These are phyloP conservation scores for Syzygium oleosum DNA, from an alignment of 345 rosid genomes.

Conservation along the genomic window DNA sequence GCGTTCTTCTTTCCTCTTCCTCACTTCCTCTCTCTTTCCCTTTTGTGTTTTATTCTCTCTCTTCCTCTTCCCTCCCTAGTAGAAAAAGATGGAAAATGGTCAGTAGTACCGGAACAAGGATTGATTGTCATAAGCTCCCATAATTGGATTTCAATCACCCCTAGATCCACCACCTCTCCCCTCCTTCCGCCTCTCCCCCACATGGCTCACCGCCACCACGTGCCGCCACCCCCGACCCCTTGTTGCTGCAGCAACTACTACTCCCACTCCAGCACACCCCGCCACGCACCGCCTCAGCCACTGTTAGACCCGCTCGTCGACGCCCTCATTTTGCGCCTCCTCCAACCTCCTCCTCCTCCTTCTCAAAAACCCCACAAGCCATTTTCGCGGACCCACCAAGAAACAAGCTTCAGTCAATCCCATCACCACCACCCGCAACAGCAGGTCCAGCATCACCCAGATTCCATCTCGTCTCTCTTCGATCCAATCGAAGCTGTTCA, in stretches of 20 bases:
- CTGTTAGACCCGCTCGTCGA: constrained; percentile 43
- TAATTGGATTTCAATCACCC: not conserved
- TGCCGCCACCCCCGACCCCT: constrained; percentile 4
- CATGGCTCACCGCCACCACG: constrained; percentile 36
- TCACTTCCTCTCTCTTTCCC: too few species aligned
- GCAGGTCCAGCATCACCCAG: constrained; percentile 13
- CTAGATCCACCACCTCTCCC: not conserved
- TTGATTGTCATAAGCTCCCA: not conserved
- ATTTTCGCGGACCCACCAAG: not conserved
- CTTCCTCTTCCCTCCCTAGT: not conserved
- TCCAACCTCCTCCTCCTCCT: constrained; percentile 17
- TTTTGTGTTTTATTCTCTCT: too few species aligned
- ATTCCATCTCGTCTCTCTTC: constrained; percentile 25
- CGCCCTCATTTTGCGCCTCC: constrained; percentile 35
- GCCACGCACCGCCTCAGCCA: constrained; percentile 12
- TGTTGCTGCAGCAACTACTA: constrained; percentile 18
- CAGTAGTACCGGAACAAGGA: not conserved
- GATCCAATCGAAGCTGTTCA: constrained; percentile 10
- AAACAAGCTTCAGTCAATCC: constrained; percentile 2
- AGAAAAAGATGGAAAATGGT: not conserved
- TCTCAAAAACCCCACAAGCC: constrained; percentile 11
- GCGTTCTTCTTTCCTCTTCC: too few species aligned
- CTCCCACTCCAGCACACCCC: constrained; percentile 16
- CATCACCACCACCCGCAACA: constrained; percentile 5
- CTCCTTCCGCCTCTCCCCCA: constrained; percentile 1